Evolutionary conservation across 2,329 filamentous ascomycete species (phyloP).

Genomic region (Aspergillus alliaceus): DNA sequence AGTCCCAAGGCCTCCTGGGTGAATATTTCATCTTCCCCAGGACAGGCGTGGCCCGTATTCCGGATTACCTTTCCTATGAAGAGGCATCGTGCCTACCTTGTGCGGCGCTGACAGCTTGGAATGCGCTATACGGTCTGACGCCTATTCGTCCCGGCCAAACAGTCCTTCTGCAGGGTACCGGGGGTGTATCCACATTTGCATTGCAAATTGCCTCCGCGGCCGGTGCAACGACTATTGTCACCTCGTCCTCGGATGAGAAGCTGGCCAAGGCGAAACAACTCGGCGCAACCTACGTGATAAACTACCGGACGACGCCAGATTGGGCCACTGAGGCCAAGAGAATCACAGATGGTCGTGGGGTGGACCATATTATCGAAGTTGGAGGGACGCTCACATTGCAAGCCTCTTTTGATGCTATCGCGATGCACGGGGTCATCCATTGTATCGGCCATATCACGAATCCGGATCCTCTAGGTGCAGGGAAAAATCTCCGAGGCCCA

Average conservation of each 20-base stretch:
- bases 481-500: not conserved
- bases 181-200: constrained; percentile 7
- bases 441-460: constrained; percentile 38
- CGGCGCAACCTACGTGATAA: constrained; percentile 8
- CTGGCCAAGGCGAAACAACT: constrained; percentile 11
- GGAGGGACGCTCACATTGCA: constrained; percentile 57
- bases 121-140: constrained; percentile 1
- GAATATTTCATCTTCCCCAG: constrained; percentile 8
- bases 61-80: constrained; percentile 7
- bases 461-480: constrained; percentile 3
- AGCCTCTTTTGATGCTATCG: constrained; percentile 45
- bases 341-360: constrained; percentile 49
- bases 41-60: constrained; percentile 3
- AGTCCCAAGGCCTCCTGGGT: constrained; percentile 6
- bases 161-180: constrained; percentile 10
- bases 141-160: constrained; percentile 5
- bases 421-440: constrained; percentile 49
- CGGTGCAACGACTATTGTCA: constrained; percentile 12
- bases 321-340: constrained; percentile 43
- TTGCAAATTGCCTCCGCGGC: constrained; percentile 7
- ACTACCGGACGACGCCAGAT: constrained; percentile 6
- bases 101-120: constrained; percentile 12
- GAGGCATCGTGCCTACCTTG: constrained; percentile 12
- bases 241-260: constrained; percentile 18
- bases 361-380: constrained; percentile 61